Percentiles rank a stretch among this genome's conserved stretches.
These are phyloP conservation scores for Logfia minima DNA, from an alignment of 129 eudicot genomes.

Conservation along the genomic window DNA sequence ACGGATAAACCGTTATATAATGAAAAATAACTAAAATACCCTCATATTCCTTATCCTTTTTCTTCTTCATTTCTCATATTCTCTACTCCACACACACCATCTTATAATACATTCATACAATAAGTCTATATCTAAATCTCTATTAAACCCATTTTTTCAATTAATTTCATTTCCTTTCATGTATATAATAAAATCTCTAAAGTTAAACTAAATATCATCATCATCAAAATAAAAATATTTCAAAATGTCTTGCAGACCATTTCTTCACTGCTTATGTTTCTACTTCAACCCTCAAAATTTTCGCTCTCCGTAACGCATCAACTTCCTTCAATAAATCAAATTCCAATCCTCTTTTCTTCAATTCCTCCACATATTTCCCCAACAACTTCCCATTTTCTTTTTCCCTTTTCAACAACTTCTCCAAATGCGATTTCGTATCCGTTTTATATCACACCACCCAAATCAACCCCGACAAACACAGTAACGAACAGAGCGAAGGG, in stretches of 20 bases:
- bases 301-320: constrained; percentile 81
- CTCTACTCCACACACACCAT: too few species aligned
- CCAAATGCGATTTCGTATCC: constrained; percentile 63
- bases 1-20: too few species aligned
- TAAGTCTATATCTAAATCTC: too few species aligned
- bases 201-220: too few species aligned
- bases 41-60: too few species aligned
- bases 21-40: too few species aligned
- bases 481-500: constrained; percentile 67
- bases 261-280: constrained; percentile 60
- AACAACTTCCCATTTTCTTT: constrained; percentile 71
- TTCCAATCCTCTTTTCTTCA: constrained; percentile 81
- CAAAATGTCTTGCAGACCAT: constrained; percentile 82
- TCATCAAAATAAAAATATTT: too few species aligned
- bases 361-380: constrained; percentile 82
- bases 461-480: constrained; percentile 60
- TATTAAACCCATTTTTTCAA: too few species aligned
- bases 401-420: constrained; percentile 75
- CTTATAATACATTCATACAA: too few species aligned
- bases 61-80: too few species aligned
- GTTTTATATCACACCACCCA: constrained; percentile 87
- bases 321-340: constrained; percentile 92
- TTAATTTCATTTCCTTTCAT: too few species aligned
- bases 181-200: too few species aligned
- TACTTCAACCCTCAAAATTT: constrained; percentile 69